phyloP scores from a whole-genome alignment of 2,329 filamentous ascomycete genomes.

The Alternaria consortialis region DNA sequence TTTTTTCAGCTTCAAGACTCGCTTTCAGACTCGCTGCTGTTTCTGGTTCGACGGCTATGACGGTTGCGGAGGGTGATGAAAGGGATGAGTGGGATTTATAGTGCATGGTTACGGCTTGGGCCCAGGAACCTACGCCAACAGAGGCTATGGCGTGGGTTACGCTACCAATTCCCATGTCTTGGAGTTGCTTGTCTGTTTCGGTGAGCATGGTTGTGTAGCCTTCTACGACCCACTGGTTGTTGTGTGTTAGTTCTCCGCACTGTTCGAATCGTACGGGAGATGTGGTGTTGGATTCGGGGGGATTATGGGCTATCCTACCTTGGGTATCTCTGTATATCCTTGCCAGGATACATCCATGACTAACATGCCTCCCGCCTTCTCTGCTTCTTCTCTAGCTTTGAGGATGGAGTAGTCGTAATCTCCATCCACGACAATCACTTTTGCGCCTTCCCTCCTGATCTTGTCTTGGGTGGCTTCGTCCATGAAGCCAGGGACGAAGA shows the following conservation, averaged over 20 bases:
- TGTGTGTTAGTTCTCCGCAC: too few relatives aligned
- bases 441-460: constrained; percentile 70
- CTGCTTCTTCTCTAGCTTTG: constrained; percentile 57
- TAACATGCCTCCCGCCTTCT: constrained; percentile 60
- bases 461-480: constrained; percentile 60
- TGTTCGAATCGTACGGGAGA: too few relatives aligned
- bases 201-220: constrained; percentile 77
- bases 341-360: constrained; percentile 75
- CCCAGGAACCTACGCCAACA: constrained; percentile 77
- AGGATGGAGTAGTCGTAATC: constrained; percentile 72
- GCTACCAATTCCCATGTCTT: constrained; percentile 44
- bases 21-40: constrained; percentile 66
- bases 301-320: constrained; percentile 48
- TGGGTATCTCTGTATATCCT: constrained; percentile 71
- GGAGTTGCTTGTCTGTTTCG: constrained; percentile 72
- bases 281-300: too few relatives aligned
- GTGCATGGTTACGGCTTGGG: constrained; percentile 72
- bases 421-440: constrained; percentile 63
- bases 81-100: constrained; percentile 67
- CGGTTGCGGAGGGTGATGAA: constrained; percentile 40
- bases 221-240: constrained; percentile 72
- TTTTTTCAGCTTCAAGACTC: constrained; percentile 60
- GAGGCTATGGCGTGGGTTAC: constrained; percentile 68
- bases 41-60: constrained; percentile 76
- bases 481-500: constrained; percentile 72